Evolutionary conservation across 1,284 basidiomycete genomes (phyloP), one percentile per base, ranked within the genome.

Genomic region (Pterula multifida): DNA sequence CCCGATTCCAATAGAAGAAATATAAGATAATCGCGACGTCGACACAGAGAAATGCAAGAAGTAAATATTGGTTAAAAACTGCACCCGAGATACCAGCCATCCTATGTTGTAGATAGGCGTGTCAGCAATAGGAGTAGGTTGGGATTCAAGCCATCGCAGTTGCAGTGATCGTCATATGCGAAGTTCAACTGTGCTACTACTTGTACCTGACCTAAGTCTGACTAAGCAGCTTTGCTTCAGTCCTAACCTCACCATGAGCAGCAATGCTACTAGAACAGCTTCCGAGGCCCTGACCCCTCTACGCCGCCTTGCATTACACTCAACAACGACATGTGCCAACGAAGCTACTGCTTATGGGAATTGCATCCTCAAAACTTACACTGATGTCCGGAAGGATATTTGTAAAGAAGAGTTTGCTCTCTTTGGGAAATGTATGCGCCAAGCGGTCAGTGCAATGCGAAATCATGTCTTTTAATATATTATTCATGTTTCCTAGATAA

Each of bases 1-100:
- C 68, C 32, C 90, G 79, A 65, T 93, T 93, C 79, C 85, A 90
- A 68, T 86, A 94, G 74, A 95, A 94, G 54, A 90, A 75, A 64
- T 92, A 92, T 53, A 85, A 60, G 49, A 84, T 66, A n/a, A 84
- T 68, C 36, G 76, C 79, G 48, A 90, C 62, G 54, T 85, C 75
- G 52, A 91, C 78, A 57, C 79, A 79, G 50, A 87, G 67, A 60
- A 81, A 81, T 56, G 83, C 75, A 55, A 85, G 73, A 56, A 93
- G 74, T 47, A 94, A 71, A 49, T 77, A 66, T 47, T 63, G 63
- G 65, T 73, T 71, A 47, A 85, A 65, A 78, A 82, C 80, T 44
- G 49, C 52, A 50, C 21, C 39, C 19, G 39, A 9, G 39, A 42
- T 42, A n/a, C 60, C 19, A 60, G 57, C 13, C 59, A 54, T 28